Evolutionary conservation across 345 rosid species (phyloP).

Genomic region (Populus euphratica): DNA sequence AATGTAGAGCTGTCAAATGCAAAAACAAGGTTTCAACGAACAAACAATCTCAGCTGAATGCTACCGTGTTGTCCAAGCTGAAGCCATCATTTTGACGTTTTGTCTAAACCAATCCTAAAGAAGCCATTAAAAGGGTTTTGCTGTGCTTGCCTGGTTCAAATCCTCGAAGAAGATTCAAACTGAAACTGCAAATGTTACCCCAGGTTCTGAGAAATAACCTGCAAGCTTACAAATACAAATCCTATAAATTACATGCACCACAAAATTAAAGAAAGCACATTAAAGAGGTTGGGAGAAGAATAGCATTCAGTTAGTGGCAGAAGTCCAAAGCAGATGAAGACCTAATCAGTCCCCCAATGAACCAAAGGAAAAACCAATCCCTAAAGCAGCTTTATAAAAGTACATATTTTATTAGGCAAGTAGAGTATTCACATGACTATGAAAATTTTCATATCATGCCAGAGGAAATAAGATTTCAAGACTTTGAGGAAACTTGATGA

Average conservation of each 20-base stretch:
- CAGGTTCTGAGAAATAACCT: constrained; percentile 20
- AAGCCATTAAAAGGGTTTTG: neutral
- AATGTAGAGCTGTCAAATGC: no score
- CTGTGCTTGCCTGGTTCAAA: neutral
- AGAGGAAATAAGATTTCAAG: neutral
- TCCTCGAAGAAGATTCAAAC: neutral
- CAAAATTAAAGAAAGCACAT: neutral
- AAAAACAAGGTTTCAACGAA: no score
- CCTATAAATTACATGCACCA: neutral
- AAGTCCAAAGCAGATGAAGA: no score
- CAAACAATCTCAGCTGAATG: neutral
- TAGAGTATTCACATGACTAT: neutral
- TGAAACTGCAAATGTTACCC: neutral
- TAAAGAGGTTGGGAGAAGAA: neutral
- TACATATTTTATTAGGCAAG: neutral
- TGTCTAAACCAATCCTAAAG: neutral
- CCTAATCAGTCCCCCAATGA: no score
- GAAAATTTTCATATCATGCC: neutral
- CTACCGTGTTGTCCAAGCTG: neutral
- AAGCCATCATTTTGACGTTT: neutral
- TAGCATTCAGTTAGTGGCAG: no score
- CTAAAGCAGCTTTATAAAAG: neutral
- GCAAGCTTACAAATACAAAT: constrained; percentile 13
- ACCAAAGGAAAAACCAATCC: no score
- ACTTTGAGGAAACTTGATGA: neutral